A percentile compares a stretch with the other conserved stretches of the same genome.
Conservation (phyloP, 345 rosid species). For the Acer yangbiense region DNA sequence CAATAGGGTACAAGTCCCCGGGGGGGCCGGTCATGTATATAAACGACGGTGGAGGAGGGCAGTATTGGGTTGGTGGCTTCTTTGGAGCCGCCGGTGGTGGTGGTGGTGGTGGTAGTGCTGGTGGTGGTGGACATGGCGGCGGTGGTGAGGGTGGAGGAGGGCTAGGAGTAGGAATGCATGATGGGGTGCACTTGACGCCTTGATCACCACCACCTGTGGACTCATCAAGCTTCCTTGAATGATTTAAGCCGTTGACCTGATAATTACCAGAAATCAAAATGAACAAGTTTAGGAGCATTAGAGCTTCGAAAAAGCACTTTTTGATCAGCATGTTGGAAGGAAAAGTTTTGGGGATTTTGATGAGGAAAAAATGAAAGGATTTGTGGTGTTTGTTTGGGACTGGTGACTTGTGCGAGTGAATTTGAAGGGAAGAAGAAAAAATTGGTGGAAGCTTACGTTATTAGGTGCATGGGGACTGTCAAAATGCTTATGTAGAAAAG, state of each 20-base stretch:
- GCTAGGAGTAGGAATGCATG: constrained; percentile 35
- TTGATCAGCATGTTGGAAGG: background rate
- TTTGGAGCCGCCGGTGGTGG: constrained; percentile 32
- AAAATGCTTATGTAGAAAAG: background rate
- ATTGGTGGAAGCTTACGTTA: constrained; percentile 20
- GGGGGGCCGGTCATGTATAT: constrained; percentile 52
- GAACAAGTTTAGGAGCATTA: background rate
- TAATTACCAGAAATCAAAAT: constrained; percentile 8
- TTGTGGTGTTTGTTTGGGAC: background rate
- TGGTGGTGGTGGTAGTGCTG: constrained; percentile 31
- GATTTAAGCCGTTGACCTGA: constrained; percentile 17
- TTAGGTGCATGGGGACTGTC: constrained; percentile 31
- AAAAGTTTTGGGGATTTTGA: background rate
- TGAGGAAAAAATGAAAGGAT: background rate
- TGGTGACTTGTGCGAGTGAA: background rate
- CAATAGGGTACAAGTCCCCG: constrained; percentile 42
- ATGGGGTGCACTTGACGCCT: constrained; percentile 42
- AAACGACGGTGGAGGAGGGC: constrained; percentile 38
- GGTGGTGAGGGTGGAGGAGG: constrained; percentile 36
- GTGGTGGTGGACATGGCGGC: constrained; percentile 32
- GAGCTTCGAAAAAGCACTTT: background rate
- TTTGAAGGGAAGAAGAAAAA: background rate
- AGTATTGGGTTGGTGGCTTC: constrained; percentile 43
- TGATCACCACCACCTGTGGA: constrained; percentile 16
- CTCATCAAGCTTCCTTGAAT: constrained; percentile 36